These are phyloP conservation scores for Podaxis sp. DNA, from an alignment of 768 basidiomycete species.

Conservation along the genomic window DNA sequence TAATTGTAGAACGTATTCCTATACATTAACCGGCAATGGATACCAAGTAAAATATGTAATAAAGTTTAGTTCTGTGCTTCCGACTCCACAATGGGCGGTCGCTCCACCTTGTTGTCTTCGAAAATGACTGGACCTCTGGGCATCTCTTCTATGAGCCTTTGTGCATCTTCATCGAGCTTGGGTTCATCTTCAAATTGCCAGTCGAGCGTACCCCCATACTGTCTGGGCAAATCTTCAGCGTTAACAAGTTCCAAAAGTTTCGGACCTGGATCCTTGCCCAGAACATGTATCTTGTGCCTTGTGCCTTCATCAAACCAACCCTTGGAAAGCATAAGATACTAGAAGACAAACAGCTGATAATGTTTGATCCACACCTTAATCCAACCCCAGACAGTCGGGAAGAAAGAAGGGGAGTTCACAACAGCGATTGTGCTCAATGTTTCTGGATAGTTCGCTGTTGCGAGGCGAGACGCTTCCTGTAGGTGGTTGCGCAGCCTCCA, in stretches of 20 bases:
- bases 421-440: constrained; percentile 66
- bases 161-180: constrained; percentile 55
- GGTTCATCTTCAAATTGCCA: constrained; percentile 75
- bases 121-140: constrained; percentile 59
- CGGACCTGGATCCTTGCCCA: constrained; percentile 59
- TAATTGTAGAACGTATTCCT: constrained; percentile 11
- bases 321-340: constrained; percentile 27
- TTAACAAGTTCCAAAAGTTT: constrained; percentile 50
- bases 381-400: constrained; percentile 84
- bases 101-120: constrained; percentile 38
- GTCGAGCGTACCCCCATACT: constrained; percentile 73
- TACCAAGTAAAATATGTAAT: constrained; percentile 12
- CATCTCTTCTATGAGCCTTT: constrained; percentile 44
- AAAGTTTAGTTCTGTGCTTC: constrained; percentile 5
- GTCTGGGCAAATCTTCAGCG: constrained; percentile 52
- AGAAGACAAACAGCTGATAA: neutral
- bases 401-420: constrained; percentile 82
- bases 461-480: constrained; percentile 71
- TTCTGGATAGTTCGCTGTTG: constrained; percentile 82
- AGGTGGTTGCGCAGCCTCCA: constrained; percentile 73
- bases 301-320: constrained; percentile 83
- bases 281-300: constrained; percentile 72
- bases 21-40: neutral
- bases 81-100: constrained; percentile 20
- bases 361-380: constrained; percentile 52